Evolutionary conservation across 129 eudicot species (phyloP), one percentile per base, ranked within the genome.

Genomic region (Centrapalus pauciflorus): DNA sequence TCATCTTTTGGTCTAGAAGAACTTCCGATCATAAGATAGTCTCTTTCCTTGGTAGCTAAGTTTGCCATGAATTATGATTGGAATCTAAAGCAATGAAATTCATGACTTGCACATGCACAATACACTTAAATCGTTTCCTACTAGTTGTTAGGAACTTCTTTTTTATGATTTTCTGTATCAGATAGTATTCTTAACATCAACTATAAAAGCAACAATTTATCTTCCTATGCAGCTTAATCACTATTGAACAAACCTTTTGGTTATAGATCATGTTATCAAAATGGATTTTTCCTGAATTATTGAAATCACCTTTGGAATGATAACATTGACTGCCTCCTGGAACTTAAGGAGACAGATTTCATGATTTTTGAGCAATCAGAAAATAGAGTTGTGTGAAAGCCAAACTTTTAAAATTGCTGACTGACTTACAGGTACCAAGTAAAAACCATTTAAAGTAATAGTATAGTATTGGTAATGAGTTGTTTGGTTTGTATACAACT

Each of bases 71-170:
- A 49, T 17, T 21, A 12, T 66, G 61, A 66, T 51, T 1, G 61
- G 61, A n/a, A 34, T 66, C 30, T 66, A 50, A 66, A 50, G 61
- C 50, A 50, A 24, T 50, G 16, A 14, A 43, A 33, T 40, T n/a
- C n/a, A n/a, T n/a, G n/a, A n/a, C n/a, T 66, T 66, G 71, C 48
- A 41, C 60, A 30, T 20, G 61, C 33, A 19, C 20, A 52, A 19
- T 61, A 51, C 30, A 52, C 60, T 66, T 33, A 7, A 34, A 35
- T 8, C 14, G 14, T 43, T 54, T 9, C 17, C 43, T 46, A 2
- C 59, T 65, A 29, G 60, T 66, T 32, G 17, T 51, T 9, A 35
- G 50, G 19, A 50, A 21, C 25, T 50, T 67, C 13, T 30, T 23
- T 51, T 33, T 13, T 37, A 26, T 43, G 55, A 37, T 28, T 63